Base-by-base conservation (phyloP, 768 basidiomycete genomes). In the Agrocybe pediades region DNA sequence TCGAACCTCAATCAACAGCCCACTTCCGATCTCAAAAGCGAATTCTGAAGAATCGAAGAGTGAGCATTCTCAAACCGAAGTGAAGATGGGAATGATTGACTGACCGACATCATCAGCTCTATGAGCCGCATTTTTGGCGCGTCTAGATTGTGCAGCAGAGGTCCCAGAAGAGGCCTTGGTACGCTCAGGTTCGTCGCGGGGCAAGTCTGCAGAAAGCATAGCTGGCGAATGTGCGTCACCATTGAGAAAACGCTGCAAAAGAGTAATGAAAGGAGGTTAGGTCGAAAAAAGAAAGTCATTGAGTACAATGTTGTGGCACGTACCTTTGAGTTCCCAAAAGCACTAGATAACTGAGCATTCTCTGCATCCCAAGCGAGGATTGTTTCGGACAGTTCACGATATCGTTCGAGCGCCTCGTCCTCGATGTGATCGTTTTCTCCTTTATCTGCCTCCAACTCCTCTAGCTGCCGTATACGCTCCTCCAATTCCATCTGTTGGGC, bases 11-110 rank as follows among this genome's bases (percentile, higher is more conserved):
- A 89, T 89, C 25, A 98, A 77, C 46, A 98, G 76, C 11, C 90
- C 90, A 58, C 92, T 95, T 6, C 96, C 95, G 52, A 98, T 98
- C 75, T 98, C 96, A 62, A 97, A 95, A 36, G 96, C 96, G 62
- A 98, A 98, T 76, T 97, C 96, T 90, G 74, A 66, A 64, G 61
- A 58, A 50, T 55, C 39, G 64, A 56, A 59, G 6, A 65, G 24
- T 56, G 42, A 62, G 58, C 52, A 43, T 49, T 24, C 45, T 41
- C 33, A 21, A 11, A n/a, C n/a, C n/a, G n/a, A n/a, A n/a, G 51
- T 53, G 50, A 63, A 40, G 58, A 46, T 49, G 57, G 45, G 62
- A 55, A 59, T 61, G 61, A 63, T 53, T 20, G 43, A 82, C 89
- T 66, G 62, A 90, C 91, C 90, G 60, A 92, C 90, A 65, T 95